A percentile compares a stretch with the other conserved stretches of the same genome.
Evolutionary conservation across 768 basidiomycete species (phyloP).

Genomic region (Paxillus ammoniavirescens): DNA sequence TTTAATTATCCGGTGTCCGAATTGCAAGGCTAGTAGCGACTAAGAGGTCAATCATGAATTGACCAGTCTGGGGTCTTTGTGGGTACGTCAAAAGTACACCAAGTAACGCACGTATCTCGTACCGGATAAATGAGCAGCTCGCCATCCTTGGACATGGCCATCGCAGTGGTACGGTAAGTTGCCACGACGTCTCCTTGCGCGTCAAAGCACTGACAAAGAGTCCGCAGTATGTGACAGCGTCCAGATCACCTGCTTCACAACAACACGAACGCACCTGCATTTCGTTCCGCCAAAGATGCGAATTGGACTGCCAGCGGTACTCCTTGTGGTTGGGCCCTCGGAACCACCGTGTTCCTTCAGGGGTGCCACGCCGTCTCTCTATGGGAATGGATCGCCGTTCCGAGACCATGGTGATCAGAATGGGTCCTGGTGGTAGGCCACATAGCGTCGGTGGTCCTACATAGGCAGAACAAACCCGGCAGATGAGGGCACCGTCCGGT

Average conservation of each 20-base stretch:
- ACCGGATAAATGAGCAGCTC: constrained; percentile 27
- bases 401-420: constrained; percentile 15
- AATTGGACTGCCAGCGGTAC: constrained; percentile 20
- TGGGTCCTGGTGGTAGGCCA: constrained; percentile 3
- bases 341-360: constrained; percentile 20
- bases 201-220: constrained; percentile 16
- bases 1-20: constrained; percentile 8
- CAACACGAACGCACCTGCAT: constrained; percentile 20
- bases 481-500: constrained; percentile 17
- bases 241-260: neutral
- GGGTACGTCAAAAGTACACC: neutral
- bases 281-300: constrained; percentile 12
- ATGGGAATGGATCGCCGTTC: constrained; percentile 8
- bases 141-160: constrained; percentile 28
- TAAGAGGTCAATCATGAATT: constrained; percentile 13
- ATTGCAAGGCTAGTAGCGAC: constrained; percentile 15
- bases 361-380: constrained; percentile 8
- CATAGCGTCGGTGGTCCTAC: constrained; percentile 12
- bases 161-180: constrained; percentile 23
- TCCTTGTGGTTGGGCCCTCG: constrained; percentile 20
- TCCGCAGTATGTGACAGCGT: neutral
- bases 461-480: constrained; percentile 21
- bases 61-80: constrained; percentile 15
- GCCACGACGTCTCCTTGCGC: constrained; percentile 20
- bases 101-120: constrained; percentile 2